These are phyloP conservation scores for Pachysandra terminalis DNA, from an alignment of 164 flowering plant genomes.

Conservation along the genomic window DNA sequence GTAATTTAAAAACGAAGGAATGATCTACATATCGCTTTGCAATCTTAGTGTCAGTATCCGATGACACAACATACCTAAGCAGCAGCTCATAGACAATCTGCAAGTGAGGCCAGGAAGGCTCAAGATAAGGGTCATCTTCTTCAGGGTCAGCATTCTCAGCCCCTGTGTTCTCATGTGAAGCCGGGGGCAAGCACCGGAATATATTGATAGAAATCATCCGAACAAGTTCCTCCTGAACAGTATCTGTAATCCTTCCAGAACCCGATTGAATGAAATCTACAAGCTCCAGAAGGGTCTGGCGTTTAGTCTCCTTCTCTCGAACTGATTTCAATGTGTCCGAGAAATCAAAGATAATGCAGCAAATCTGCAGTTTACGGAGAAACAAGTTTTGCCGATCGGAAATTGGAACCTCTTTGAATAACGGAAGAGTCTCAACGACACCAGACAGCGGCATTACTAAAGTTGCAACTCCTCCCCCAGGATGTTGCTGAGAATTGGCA, in stretches of 20 bases:
- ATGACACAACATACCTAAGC: conserved; percentile 37
- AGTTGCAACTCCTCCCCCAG: background rate
- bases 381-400: conserved; percentile 53
- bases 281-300: conserved; percentile 35
- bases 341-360: conserved; percentile 33
- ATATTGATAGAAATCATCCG: conserved; percentile 58
- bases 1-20: conserved; percentile 40
- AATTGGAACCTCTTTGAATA: conserved; percentile 49
- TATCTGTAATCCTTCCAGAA: conserved; percentile 27
- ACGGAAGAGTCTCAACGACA: conserved; percentile 46
- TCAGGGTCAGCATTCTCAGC: conserved; percentile 56
- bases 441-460: conserved; percentile 15
- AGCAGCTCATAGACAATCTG: conserved; percentile 46
- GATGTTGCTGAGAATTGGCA: conserved; percentile 11
- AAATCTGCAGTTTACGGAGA: conserved; percentile 40
- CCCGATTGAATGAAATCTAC: conserved; percentile 37
- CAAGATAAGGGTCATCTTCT: conserved; percentile 69
- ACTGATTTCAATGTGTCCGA: conserved; percentile 25
- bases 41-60: conserved; percentile 49
- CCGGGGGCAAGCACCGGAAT: conserved; percentile 68
- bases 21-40: conserved; percentile 53
- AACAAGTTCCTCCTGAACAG: conserved; percentile 38
- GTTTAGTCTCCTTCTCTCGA: conserved; percentile 38
- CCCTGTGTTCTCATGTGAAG: conserved; percentile 63
- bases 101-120: conserved; percentile 59